Evolutionary conservation across 495 filamentous ascomycete species (phyloP), one percentile per base, ranked within the genome.

Genomic region (Penicillium mononematosum): DNA sequence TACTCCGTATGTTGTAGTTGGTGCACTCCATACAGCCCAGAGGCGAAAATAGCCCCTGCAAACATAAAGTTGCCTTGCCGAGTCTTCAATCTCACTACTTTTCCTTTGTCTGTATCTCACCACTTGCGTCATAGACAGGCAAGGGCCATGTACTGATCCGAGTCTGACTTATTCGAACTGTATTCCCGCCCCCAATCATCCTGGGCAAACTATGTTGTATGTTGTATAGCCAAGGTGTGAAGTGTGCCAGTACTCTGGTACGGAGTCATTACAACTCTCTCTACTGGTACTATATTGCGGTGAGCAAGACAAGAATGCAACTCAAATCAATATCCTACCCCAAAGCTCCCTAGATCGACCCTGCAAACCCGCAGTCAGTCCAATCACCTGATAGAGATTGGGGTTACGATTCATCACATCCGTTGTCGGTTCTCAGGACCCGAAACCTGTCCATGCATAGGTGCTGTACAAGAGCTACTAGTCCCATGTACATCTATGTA

Each of bases 61-160:
- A n/a, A 12, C 25, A 22, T 39, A 39, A 27, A 39, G 51, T 53
- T 24, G 51, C 29, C 42, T 53, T 6, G 48, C 6, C 34, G 27
- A 6, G 32, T 27, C 43, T 47, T 25, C 42, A 46, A 36, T 45
- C 43, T 46, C 52, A 46, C 43, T 24, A 32, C 27, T 16, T 22
- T 49, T 22, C 20, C 50, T 53, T 53, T 50, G 49, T 39, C 10
- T 17, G 17, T 31, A 36, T 54, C 29, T 53, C 38, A 17, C 50
- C 51, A 55, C 53, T 19, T 55, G 53, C 53, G 53, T 55, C 44
- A 55, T 55, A 31, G 2, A 55, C 9, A 47, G 43, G 53, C 53
- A 55, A 55, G 53, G 53, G 44, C 43, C 52, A 36, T 46, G 31
- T 46, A 22, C 22, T 34, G 41, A 46, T 39, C 39, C 31, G 31